Evolutionary conservation across 441 rosid genomes (phyloP), one percentile per base, ranked within the genome.

Genomic region (Adansonia grandidieri): DNA sequence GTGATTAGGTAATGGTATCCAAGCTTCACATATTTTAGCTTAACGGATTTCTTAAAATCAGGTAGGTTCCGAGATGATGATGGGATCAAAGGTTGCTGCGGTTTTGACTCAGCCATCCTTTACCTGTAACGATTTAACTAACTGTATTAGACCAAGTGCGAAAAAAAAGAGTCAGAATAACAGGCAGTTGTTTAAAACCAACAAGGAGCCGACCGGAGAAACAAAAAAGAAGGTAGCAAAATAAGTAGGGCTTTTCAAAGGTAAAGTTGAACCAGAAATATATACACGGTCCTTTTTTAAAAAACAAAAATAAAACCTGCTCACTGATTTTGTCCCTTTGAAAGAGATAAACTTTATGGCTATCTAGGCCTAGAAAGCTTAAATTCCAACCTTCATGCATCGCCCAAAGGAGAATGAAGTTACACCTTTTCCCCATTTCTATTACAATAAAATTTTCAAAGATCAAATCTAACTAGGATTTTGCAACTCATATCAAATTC

Each of bases 1-100:
- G 90, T 86, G 80, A 89, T 87, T n/a, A 89, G 83, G 83, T 84
- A 84, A 78, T 89, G 90, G 69, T 89, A 89, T 47, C 92, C 92
- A 45, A 89, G 92, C 82, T 89, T 89, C 71, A 89, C 90, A 51
- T 89, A 87, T 62, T 89, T 89, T 10, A 89, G 82, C 79, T 87
- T 89, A 53, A 89, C 66, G 5, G 92, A 89, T 69, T 84, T 86
- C 77, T 87, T 87, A 78, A 89, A 87, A 81, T 89, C 92, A 3
- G 92, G 92, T 60, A 89, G 90, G 40, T 81, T 85, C 40, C 84
- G 75, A 6, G 84, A 69, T 19, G 82, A 80, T n/a, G 82, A 65
- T 53, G 77, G 74, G 10, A 81, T 76, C 80, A 84, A 68, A 9
- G 83, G 82, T 56, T 67, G 75, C n/a, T 42, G 62, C 4, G 69